These are phyloP conservation scores for Suillus variegatus DNA, from an alignment of 768 basidiomycete species.

Conservation along the genomic window DNA sequence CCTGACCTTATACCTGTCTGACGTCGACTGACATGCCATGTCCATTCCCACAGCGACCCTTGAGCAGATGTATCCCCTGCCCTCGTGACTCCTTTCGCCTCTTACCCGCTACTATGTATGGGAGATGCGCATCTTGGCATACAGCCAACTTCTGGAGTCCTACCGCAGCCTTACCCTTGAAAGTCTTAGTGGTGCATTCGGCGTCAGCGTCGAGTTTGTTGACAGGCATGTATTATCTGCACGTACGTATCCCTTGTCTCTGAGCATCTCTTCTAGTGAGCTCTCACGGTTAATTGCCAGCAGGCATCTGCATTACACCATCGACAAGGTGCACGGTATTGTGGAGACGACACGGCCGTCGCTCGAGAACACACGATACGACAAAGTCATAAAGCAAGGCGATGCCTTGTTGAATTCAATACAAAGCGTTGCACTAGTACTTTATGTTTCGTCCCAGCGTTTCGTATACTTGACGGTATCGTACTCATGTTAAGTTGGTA, in stretches of 20 bases:
- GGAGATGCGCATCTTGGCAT: slow-evolving; percentile 95
- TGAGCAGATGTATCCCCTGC: slow-evolving; percentile 82
- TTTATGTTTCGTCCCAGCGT: background rate
- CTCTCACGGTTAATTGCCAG: slow-evolving; percentile 89
- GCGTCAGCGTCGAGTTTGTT: slow-evolving; percentile 85
- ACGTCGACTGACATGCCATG: slow-evolving; percentile 4
- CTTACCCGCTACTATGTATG: slow-evolving; percentile 90
- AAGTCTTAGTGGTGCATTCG: slow-evolving; percentile 91
- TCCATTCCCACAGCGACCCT: slow-evolving; percentile 61
- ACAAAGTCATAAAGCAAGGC: slow-evolving; percentile 90
- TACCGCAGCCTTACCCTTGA: slow-evolving; percentile 90
- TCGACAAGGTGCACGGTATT: slow-evolving; percentile 93
- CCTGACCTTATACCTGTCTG: no score
- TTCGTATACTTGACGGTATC: no score
- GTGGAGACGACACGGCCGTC: slow-evolving; percentile 91
- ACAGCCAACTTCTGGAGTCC: slow-evolving; percentile 84
- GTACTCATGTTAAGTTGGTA: no score
- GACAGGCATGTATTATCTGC: slow-evolving; percentile 60
- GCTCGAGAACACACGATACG: slow-evolving; percentile 84
- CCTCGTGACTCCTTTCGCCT: slow-evolving; percentile 80
- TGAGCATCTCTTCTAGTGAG: slow-evolving; percentile 55
- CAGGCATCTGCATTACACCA: slow-evolving; percentile 81
- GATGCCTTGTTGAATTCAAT: slow-evolving; percentile 87
- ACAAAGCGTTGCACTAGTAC: slow-evolving; percentile 71
- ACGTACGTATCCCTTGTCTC: background rate